A percentile compares a stretch with the other conserved stretches of the same genome.
These are phyloP conservation scores for Tubosaeta sp. DNA, from an alignment of 768 basidiomycete genomes.

Conservation along the genomic window DNA sequence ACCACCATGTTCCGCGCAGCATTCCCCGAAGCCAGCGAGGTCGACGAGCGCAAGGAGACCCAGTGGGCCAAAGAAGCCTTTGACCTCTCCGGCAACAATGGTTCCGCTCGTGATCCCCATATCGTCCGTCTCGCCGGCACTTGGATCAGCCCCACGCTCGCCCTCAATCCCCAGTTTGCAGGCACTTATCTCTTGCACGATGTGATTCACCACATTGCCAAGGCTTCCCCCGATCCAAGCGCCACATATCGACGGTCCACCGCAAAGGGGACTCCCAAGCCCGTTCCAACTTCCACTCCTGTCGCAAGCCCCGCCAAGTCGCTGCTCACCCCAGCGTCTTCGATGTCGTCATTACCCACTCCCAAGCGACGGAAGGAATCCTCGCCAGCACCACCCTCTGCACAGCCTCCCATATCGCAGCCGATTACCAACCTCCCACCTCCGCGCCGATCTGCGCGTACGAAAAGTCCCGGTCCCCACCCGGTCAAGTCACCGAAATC, in stretches of 20 bases:
- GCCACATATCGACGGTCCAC: constrained; percentile 74
- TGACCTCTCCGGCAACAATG: constrained; percentile 76
- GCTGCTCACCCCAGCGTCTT: constrained; percentile 32
- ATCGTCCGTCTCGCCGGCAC: constrained; percentile 83
- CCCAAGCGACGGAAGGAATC: constrained; percentile 67
- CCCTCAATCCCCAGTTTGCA: constrained; percentile 55
- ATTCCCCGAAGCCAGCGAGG: constrained; percentile 75
- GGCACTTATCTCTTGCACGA: constrained; percentile 57
- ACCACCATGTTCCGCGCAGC: constrained; percentile 98
- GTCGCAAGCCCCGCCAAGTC: constrained; percentile 20
- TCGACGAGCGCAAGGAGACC: constrained; percentile 74
- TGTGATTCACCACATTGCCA: constrained; percentile 61
- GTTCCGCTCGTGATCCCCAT: constrained; percentile 52
- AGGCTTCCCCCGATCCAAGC: constrained; percentile 73
- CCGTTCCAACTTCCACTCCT: constrained; percentile 26
- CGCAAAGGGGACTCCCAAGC: constrained; percentile 28
- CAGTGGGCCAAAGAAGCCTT: constrained; percentile 79
- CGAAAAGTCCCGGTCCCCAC: constrained; percentile 38
- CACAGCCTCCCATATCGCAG: constrained; percentile 10
- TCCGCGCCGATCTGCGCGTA: constrained; percentile 42
- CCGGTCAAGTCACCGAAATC: constrained; percentile 36
- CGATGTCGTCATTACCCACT: constrained; percentile 39
- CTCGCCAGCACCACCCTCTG: constrained; percentile 34
- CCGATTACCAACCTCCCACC: constrained; percentile 34
- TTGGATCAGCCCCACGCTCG: constrained; percentile 71